These are phyloP conservation scores for Inonotus obliquus DNA, from an alignment of 1,284 basidiomycete genomes.

Conservation along the genomic window DNA sequence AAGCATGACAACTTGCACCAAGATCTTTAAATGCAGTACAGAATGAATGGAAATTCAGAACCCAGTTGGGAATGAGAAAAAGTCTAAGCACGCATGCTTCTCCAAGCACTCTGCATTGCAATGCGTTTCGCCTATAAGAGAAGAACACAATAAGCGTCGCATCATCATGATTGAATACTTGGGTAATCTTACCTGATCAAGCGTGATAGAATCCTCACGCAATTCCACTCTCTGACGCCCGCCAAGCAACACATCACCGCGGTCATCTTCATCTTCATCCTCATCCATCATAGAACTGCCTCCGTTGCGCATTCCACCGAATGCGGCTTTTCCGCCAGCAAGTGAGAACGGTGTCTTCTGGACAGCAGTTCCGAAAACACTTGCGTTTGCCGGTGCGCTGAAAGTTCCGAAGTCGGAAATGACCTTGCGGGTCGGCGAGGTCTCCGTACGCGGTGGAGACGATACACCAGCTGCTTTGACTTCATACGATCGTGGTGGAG, in stretches of 20 bases:
- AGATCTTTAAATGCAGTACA: neutral
- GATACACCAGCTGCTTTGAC: conserved; percentile 31
- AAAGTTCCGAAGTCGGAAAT: conserved; percentile 88
- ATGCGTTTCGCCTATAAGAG: conserved; percentile 35
- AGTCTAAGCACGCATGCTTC: conserved; percentile 24
- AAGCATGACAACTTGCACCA: neutral
- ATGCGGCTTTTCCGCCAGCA: conserved; percentile 75
- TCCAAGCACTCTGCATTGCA: conserved; percentile 41
- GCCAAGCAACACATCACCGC: conserved; percentile 41
- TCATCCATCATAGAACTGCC: conserved; percentile 33
- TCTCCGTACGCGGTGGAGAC: conserved; percentile 33
- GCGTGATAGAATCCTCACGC: conserved; percentile 75
- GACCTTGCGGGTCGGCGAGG: conserved; percentile 76
- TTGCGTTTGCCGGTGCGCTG: conserved; percentile 68
- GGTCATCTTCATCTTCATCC: conserved; percentile 56
- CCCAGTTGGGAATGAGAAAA: neutral
- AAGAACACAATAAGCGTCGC: neutral
- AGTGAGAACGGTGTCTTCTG: conserved; percentile 72
- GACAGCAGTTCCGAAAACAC: conserved; percentile 78
- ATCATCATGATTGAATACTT: neutral
- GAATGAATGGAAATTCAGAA: neutral
- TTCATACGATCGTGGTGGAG: conserved; percentile 41
- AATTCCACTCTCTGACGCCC: conserved; percentile 70
- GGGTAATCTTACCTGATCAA: conserved; percentile 66
- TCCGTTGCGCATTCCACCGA: conserved; percentile 60